Evolutionary conservation across 148 eudicot genomes (phyloP).

Genomic region (Rhododendron mucronatum): DNA sequence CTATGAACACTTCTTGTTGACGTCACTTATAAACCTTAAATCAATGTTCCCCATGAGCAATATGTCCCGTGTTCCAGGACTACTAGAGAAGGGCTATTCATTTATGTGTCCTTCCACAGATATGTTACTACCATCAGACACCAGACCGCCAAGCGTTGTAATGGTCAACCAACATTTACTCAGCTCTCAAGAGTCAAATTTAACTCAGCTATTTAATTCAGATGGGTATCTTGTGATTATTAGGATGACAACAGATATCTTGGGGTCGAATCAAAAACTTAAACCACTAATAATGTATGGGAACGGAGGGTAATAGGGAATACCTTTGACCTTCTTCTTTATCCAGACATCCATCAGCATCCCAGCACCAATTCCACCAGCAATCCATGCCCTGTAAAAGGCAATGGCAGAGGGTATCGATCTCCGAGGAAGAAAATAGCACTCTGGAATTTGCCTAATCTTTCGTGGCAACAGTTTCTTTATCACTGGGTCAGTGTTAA

Average conservation of each 20-base stretch:
- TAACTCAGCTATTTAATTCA: neutral
- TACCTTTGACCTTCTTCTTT: constrained; percentile 72
- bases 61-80: neutral
- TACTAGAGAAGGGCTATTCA: neutral
- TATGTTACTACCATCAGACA: neutral
- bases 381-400: constrained; percentile 58
- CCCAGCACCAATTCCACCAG: constrained; percentile 72
- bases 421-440: no score
- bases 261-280: neutral
- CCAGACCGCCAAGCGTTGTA: neutral
- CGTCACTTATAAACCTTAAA: no score
- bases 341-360: constrained; percentile 67
- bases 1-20: no score
- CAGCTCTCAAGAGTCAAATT: neutral
- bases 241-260: neutral
- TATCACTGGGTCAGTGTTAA: constrained; percentile 25
- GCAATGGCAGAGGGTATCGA: constrained; percentile 46
- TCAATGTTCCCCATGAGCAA: neutral
- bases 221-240: neutral
- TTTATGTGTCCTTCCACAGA: neutral
- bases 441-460: no score
- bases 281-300: neutral
- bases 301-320: neutral
- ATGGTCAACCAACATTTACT: neutral
- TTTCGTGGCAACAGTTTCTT: constrained; percentile 50